Evolutionary conservation across 352 stramenopile species (phyloP).

Genomic region (Phytophthora ramorum): DNA sequence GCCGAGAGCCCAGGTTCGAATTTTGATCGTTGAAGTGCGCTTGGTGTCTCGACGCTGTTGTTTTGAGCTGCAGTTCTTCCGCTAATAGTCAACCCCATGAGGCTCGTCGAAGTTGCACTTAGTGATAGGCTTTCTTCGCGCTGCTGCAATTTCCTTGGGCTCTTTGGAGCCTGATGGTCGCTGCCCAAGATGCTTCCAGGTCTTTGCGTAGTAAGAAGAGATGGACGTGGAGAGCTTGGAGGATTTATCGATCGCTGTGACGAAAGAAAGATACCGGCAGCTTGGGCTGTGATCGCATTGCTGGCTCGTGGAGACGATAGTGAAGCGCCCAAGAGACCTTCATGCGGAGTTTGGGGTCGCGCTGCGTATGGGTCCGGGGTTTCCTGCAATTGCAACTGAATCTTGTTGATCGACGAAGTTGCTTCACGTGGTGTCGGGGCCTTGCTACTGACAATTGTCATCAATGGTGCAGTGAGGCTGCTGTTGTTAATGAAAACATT

Average conservation of each 20-base stretch:
- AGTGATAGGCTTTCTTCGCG: slow-evolving; percentile 15
- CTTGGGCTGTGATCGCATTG: slow-evolving; percentile 15
- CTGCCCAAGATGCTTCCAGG: slow-evolving; percentile 18
- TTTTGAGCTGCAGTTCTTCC: slow-evolving; percentile 12
- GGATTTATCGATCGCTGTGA: slow-evolving; percentile 19
- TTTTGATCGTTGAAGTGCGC: slow-evolving; percentile 12
- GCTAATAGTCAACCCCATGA: slow-evolving; percentile 22
- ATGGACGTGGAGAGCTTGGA: slow-evolving; percentile 22
- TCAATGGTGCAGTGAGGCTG: slow-evolving; percentile 37
- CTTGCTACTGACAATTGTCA: slow-evolving; percentile 38
- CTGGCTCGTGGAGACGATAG: slow-evolving; percentile 24
- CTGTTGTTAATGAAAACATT: slow-evolving; percentile 36
- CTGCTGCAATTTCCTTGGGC: slow-evolving; percentile 9
- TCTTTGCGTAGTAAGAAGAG: slow-evolving; percentile 1
- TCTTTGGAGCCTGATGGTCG: slow-evolving; percentile 13
- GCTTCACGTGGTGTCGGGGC: slow-evolving; percentile 17
- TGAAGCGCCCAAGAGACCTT: slow-evolving; percentile 10
- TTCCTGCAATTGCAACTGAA: slow-evolving; percentile 30
- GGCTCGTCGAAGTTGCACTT: neutral
- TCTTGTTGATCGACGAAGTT: slow-evolving; percentile 13
- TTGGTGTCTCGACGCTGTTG: slow-evolving; percentile 6
- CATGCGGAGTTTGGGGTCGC: slow-evolving; percentile 25
- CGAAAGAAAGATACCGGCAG: slow-evolving; percentile 22
- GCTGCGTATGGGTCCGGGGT: neutral
- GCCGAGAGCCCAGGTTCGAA: neutral